Conservation (phyloP, 768 basidiomycete genomes). For the Mycena galericulata region DNA sequence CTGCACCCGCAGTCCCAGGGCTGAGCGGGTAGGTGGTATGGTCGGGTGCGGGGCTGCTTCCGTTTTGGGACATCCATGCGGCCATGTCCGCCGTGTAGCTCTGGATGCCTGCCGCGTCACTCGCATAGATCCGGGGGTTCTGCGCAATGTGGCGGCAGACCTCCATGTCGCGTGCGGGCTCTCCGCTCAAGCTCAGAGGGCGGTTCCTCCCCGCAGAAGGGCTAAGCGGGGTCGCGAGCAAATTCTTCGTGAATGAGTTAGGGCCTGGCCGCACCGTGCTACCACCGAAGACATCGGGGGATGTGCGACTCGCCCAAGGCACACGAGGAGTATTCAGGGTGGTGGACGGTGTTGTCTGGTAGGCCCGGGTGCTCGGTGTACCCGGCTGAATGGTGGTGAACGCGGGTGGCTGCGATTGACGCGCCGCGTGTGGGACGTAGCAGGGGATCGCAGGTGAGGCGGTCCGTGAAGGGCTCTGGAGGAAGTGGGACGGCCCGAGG, state of each 20-base stretch:
- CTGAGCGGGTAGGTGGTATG: slow-evolving; percentile 6
- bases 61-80: slow-evolving; percentile 18
- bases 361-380: not conserved
- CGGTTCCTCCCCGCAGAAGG: not conserved
- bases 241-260: not conserved
- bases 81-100: not conserved
- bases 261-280: not conserved
- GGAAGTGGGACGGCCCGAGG: not conserved
- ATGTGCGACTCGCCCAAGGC: not conserved
- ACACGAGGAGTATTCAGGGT: not conserved
- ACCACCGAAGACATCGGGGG: slow-evolving; percentile 6
- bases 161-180: not conserved
- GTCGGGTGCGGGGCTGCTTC: not conserved
- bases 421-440: not conserved
- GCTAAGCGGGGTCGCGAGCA: not conserved
- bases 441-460: not conserved
- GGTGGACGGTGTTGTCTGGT: not conserved
- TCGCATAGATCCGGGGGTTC: slow-evolving; percentile 3
- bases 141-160: not conserved
- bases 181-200: not conserved
- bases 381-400: not conserved
- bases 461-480: not conserved
- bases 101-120: slow-evolving; percentile 4
- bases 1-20: slow-evolving; percentile 10
- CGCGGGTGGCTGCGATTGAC: not conserved